Conservation (phyloP, 805 yeast species). For the Saccharomyces paradoxus region DNA sequence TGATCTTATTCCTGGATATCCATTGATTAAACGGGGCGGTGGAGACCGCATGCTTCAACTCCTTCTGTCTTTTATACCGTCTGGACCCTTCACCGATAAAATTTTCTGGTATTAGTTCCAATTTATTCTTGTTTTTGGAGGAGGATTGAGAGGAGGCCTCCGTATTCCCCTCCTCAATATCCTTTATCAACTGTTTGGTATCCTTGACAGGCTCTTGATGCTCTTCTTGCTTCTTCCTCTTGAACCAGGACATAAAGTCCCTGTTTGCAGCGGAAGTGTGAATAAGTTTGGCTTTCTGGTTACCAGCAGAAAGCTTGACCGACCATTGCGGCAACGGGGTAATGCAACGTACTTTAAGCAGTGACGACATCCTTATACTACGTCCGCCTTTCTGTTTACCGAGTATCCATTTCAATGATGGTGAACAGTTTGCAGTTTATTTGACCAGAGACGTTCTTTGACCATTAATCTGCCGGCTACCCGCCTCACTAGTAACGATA, state of each 20-base stretch:
- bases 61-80: constrained; percentile 13
- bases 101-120: constrained; percentile 24
- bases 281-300: constrained; percentile 10
- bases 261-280: constrained; percentile 19
- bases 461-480: not conserved
- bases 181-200: constrained; percentile 29
- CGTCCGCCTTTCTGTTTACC: not conserved
- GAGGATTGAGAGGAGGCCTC: not conserved
- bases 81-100: constrained; percentile 22
- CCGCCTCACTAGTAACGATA: not conserved
- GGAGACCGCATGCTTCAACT: constrained; percentile 6
- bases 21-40: constrained; percentile 30
- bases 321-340: not conserved
- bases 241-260: constrained; percentile 37
- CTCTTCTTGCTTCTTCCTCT: constrained; percentile 23
- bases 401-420: not conserved
- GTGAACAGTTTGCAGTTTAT: not conserved
- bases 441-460: not conserved
- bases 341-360: not conserved
- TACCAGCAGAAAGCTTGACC: not conserved
- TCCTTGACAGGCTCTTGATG: constrained; percentile 10
- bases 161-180: constrained; percentile 25
- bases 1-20: constrained; percentile 24
- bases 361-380: not conserved
- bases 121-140: constrained; percentile 7